These are phyloP conservation scores for Moniliella sp. DNA, from an alignment of 1,284 basidiomycete genomes.

Conservation along the genomic window DNA sequence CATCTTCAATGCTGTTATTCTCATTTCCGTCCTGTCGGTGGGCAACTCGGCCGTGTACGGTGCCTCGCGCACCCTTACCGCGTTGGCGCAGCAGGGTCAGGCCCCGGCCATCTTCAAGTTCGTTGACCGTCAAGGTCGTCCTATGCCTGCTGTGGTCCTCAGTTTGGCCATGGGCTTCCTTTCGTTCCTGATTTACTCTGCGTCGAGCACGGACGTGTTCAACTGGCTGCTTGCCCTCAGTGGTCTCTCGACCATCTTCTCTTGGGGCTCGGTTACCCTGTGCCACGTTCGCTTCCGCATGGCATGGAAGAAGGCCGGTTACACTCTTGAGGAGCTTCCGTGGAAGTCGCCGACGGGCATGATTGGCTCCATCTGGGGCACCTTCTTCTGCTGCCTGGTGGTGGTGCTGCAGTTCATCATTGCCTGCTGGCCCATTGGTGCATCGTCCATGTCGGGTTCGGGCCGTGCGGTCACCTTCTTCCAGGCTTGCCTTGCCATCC, in stretches of 20 bases:
- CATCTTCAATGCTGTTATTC: constrained; percentile 52
- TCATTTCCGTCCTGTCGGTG: constrained; percentile 64
- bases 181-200: constrained; percentile 18
- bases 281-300: constrained; percentile 37
- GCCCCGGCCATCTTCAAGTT: constrained; percentile 49
- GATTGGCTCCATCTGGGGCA: constrained; percentile 36
- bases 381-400: constrained; percentile 31
- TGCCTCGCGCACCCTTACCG: constrained; percentile 51
- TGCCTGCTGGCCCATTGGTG: constrained; percentile 21
- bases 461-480: constrained; percentile 38
- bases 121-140: constrained; percentile 41
- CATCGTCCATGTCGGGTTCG: constrained; percentile 8
- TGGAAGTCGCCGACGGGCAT: constrained; percentile 38
- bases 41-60: constrained; percentile 62
- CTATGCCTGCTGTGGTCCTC: constrained; percentile 35
- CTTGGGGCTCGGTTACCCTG: constrained; percentile 26
- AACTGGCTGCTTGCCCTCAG: constrained; percentile 39
- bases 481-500: constrained; percentile 36
- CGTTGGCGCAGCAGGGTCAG: constrained; percentile 51
- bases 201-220: constrained; percentile 26
- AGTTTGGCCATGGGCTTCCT: constrained; percentile 20
- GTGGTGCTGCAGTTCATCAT: constrained; percentile 23
- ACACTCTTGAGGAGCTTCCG: constrained; percentile 38
- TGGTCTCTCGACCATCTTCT: constrained; percentile 39
- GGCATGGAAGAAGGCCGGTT: constrained; percentile 39